Conservation (phyloP, 208 protist species). For the Trypanosoma scelopori region DNA sequence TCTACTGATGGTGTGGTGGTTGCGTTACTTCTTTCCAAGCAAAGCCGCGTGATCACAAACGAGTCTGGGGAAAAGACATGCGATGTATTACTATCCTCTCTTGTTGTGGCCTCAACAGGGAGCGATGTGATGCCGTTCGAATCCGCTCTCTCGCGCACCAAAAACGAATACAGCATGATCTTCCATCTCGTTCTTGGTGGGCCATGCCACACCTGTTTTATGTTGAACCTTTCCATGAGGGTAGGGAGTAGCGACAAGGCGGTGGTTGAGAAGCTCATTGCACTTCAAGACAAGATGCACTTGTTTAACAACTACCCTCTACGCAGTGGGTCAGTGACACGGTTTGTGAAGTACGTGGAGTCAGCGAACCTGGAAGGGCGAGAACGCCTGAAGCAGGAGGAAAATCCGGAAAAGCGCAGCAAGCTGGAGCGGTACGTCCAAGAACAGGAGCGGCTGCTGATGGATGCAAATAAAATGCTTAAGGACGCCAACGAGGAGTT, state of each 20-base stretch:
- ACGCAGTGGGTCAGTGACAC: slow-evolving; percentile 69
- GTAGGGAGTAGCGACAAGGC: slow-evolving; percentile 5
- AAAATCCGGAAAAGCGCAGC: slow-evolving; percentile 37
- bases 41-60: slow-evolving; percentile 41
- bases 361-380: slow-evolving; percentile 41
- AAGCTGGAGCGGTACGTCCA: slow-evolving; percentile 58
- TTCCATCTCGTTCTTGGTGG: slow-evolving; percentile 76
- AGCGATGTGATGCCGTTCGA: slow-evolving; percentile 56
- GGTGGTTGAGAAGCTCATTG: slow-evolving; percentile 37
- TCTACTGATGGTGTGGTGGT: slow-evolving; percentile 47
- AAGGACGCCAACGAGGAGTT: slow-evolving; percentile 28
- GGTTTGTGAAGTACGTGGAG: slow-evolving; percentile 75
- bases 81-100: slow-evolving; percentile 73
- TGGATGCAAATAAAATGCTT: slow-evolving; percentile 51
- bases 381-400: slow-evolving; percentile 40
- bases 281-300: slow-evolving; percentile 48
- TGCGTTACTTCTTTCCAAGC: slow-evolving; percentile 57
- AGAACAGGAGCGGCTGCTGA: slow-evolving; percentile 54
- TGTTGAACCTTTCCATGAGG: slow-evolving; percentile 48
- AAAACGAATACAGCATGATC: slow-evolving; percentile 55
- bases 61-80: slow-evolving; percentile 33
- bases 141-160: slow-evolving; percentile 37
- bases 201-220: slow-evolving; percentile 67
- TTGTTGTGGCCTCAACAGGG: slow-evolving; percentile 56
- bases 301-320: slow-evolving; percentile 65